These are phyloP conservation scores for Lachancea thermotolerans DNA, from an alignment of 805 yeast species.

Conservation along the genomic window DNA sequence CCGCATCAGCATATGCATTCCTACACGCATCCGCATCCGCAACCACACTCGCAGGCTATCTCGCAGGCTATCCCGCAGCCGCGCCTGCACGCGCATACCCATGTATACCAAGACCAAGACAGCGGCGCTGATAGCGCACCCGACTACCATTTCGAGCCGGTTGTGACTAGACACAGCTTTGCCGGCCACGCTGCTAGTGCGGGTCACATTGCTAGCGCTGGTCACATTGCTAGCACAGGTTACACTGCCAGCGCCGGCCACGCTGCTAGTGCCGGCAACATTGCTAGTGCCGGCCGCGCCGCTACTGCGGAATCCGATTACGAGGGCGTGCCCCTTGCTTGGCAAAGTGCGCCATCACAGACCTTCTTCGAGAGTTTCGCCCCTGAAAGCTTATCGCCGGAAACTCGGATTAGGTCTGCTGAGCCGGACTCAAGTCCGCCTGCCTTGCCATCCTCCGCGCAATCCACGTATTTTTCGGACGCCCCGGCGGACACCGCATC, in stretches of 20 bases:
- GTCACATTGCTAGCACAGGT: no score
- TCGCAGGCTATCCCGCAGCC: no score
- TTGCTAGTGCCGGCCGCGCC: no score
- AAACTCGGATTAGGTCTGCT: neutral
- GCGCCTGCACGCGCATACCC: neutral
- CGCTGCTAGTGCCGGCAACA: no score
- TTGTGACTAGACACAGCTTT: no score
- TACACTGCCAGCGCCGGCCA: no score
- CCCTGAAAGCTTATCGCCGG: neutral
- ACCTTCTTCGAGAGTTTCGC: neutral
- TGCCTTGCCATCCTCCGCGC: neutral
- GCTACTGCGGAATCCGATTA: neutral
- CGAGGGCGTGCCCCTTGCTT: neutral
- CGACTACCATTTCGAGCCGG: no score
- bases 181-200: no score
- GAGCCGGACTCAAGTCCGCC: constrained; percentile 5
- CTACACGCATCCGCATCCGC: neutral
- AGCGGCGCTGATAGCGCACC: no score
- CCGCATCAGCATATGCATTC: neutral
- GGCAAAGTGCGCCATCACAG: neutral
- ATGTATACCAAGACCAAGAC: neutral
- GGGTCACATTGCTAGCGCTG: no score
- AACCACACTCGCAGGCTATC: neutral
- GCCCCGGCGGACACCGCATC: neutral
- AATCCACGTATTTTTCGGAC: constrained; percentile 1